Base-by-base conservation (phyloP, 768 basidiomycete genomes). In the Hirschioporus abietinus region DNA sequence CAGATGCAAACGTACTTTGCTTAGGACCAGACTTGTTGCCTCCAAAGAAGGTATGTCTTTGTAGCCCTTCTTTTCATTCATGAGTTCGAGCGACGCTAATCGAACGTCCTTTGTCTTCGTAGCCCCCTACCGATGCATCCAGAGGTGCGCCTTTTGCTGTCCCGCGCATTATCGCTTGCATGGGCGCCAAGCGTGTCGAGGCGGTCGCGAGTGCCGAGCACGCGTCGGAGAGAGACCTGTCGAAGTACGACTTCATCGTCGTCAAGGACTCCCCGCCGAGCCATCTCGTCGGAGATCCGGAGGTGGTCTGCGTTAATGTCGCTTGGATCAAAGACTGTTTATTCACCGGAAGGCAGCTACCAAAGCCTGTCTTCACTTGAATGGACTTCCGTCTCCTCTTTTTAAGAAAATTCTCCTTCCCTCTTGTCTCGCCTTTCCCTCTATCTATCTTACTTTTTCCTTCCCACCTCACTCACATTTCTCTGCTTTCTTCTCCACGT, bases 301-400 rank as follows among this genome's bases (percentile, higher is more conserved):
- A 60, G 24, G 79, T 72, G 25, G 79, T 77, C 20, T 77, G 76
- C 57, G 87, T 88, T 18, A 77, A 82, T 66, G 85, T 91, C 77
- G 72, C 76, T 20, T 94, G 91, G 91, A 84, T 94, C 57, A 95
- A 94, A 75, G 84, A 91, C 61, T 89, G 90, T 71, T 77, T 94
- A 34, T 83, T 91, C 67, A 82, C 88, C 18, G 87, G 88, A 17
- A 79, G 87, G 35, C 72, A 84, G 27, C 72, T 84, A 3, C 76
- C 78, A 58, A 73, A 78, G 10, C 78, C 78, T 15, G 20, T 20
- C 42, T 52, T 52, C 42, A 52, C 4, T 6, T 52, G 42, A 52
- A 52, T 3, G 30, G 2, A 30, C 30, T 30, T 30, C n/a, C n/a
- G 30, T 30, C 8, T 8, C 8, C 30, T 30, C 8, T 30, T 30